Conservation (phyloP, 148 eudicot genomes). For the Gaultheria prostrata region DNA sequence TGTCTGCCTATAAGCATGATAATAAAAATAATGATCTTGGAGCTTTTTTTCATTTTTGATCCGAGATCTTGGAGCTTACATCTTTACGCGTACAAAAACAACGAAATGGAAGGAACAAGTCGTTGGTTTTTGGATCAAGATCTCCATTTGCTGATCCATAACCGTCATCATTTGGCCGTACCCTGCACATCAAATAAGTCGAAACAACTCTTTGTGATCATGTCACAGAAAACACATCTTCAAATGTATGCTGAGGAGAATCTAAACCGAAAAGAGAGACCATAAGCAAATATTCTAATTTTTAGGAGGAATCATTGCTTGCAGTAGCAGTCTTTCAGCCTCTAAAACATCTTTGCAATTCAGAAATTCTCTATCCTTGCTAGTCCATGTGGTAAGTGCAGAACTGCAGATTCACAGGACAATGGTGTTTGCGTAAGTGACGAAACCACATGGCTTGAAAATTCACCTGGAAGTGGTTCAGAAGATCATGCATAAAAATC, state of each 20-base stretch:
- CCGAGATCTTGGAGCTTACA: constrained; percentile 70
- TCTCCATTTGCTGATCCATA: constrained; percentile 17
- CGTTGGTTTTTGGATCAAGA: constrained; percentile 39
- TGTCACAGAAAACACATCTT: neutral
- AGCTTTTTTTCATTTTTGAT: no score
- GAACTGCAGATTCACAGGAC: neutral
- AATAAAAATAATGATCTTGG: neutral
- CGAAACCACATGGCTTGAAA: neutral
- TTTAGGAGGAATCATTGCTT: neutral
- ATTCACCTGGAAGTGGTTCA: neutral
- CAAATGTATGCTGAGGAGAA: neutral
- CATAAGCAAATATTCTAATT: neutral
- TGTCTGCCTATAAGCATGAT: neutral
- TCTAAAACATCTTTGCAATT: neutral
- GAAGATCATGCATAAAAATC: neutral
- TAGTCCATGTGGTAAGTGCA: neutral
- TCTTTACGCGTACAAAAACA: constrained; percentile 72
- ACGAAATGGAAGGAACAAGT: constrained; percentile 69
- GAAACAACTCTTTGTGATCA: neutral
- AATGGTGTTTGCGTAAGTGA: neutral
- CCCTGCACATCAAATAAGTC: constrained; percentile 25
- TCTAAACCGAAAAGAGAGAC: neutral
- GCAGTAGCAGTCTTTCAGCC: neutral
- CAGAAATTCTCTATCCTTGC: neutral
- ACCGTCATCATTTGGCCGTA: constrained; percentile 12